A percentile compares a stretch with the other conserved stretches of the same genome.
Evolutionary conservation across 495 filamentous ascomycete genomes (phyloP).

Genomic region (Neurospora discreta): DNA sequence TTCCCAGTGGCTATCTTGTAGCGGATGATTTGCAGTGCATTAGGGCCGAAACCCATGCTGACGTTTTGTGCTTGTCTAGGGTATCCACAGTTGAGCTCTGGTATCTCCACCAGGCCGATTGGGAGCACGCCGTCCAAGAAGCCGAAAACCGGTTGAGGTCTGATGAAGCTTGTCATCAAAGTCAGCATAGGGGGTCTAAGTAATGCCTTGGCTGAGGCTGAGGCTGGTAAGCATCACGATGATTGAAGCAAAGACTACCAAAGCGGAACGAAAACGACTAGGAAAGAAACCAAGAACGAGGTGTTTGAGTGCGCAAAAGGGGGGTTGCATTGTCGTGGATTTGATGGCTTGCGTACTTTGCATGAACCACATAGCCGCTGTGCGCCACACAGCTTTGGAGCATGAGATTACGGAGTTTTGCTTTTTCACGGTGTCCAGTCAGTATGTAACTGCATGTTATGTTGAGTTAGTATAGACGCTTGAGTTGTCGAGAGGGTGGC

Average conservation of each 20-base stretch:
- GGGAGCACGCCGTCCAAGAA: constrained; percentile 20
- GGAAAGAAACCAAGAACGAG: not conserved
- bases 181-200: not conserved
- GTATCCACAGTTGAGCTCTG: constrained; percentile 17
- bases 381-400: not conserved
- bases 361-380: not conserved
- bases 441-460: not conserved
- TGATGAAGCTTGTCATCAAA: constrained; percentile 10
- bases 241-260: not conserved
- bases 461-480: not conserved
- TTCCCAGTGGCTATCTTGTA: not conserved
- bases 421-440: not conserved
- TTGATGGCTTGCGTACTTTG: not conserved
- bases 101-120: constrained; percentile 19
- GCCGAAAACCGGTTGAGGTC: constrained; percentile 18
- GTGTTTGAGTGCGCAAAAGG: not conserved
- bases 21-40: not conserved
- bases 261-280: not conserved
- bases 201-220: not conserved
- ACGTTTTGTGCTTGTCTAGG: not conserved
- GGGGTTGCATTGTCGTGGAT: not conserved
- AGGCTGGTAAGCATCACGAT: not conserved
- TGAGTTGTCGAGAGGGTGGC: not conserved
- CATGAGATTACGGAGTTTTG: not conserved
- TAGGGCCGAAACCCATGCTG: not conserved